Evolutionary conservation across 768 basidiomycete genomes (phyloP).

Genomic region (Floccularia luteovirens): DNA sequence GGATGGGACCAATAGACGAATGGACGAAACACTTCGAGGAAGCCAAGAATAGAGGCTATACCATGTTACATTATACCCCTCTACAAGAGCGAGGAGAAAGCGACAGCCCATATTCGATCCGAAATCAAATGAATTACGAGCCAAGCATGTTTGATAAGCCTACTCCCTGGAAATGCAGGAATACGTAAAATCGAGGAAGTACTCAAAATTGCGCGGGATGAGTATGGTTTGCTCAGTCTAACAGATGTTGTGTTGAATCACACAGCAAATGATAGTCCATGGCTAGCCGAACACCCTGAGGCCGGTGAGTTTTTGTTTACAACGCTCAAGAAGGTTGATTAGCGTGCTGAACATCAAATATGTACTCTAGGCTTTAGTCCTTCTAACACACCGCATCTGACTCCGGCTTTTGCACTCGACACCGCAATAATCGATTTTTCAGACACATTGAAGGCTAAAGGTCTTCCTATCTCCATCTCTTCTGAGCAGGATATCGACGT

Average conservation of each 20-base stretch:
- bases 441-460: slow-evolving; percentile 47
- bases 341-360: too few relatives aligned
- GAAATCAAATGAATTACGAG: slow-evolving; percentile 81
- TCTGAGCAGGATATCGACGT: slow-evolving; percentile 61
- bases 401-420: slow-evolving; percentile 90
- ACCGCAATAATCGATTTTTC: slow-evolving; percentile 82
- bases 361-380: slow-evolving; percentile 71
- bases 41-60: slow-evolving; percentile 87
- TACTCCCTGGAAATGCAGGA: slow-evolving; percentile 41
- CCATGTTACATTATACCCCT: slow-evolving; percentile 97
- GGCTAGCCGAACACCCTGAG: slow-evolving; percentile 93
- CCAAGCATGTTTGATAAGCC: slow-evolving; percentile 52
- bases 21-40: slow-evolving; percentile 82
- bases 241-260: slow-evolving; percentile 98
- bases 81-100: slow-evolving; percentile 87
- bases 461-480: slow-evolving; percentile 64
- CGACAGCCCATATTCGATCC: slow-evolving; percentile 90
- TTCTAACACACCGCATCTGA: slow-evolving; percentile 84
- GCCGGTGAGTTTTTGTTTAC: slow-evolving; percentile 47
- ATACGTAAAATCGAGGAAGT: slow-evolving; percentile 51
- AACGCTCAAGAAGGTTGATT: too few relatives aligned
- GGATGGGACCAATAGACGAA: slow-evolving; percentile 83
- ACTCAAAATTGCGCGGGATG: slow-evolving; percentile 64
- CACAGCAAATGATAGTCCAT: slow-evolving; percentile 89
- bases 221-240: slow-evolving; percentile 83